Base-by-base conservation (phyloP, 1,284 basidiomycete species). In the Leccinum laetum region DNA sequence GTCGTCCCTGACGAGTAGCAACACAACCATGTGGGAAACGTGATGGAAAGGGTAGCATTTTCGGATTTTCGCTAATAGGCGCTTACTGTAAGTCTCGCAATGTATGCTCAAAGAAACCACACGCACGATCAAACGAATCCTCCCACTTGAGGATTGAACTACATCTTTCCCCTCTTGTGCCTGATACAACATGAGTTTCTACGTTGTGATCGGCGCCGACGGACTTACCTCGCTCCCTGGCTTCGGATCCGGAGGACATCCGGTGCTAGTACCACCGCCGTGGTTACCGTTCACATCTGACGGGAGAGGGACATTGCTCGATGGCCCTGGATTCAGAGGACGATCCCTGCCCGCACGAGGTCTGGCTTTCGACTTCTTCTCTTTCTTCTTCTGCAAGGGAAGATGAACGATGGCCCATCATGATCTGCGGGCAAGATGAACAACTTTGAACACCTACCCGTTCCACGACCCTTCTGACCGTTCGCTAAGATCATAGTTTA, bases 351-450 rank as follows among this genome's bases (percentile, higher is more conserved):
- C 26, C 26, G 26, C 26, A 26, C 26, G 26, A 26, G 26, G 26
- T 26, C 26, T 26, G 26, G 26, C 26, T 26, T 26, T 26, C 26
- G 26, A 26, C 26, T 26, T 26, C 26, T 26, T 1, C 1, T 26
- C 26, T 26, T 26, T 26, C 1, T 26, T 26, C 26, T 26, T 1
- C 26, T 26, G 26, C 26, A 26, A 26, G 26, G 26, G 7, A 26
- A 26, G 26, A 26, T 26, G 7, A 26, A 26, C 5, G 26, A 26
- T 26, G 26, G 26, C 26, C n/a, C n/a, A n/a, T n/a, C n/a, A n/a
- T n/a, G n/a, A 26, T 26, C 5, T 26, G 26, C 1, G 5, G 5
- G 26, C 1, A 1, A 4, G 1, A 26, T 26, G 1, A 1, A 26
- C 26, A 26, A 26, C 1, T 26, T 1, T 7, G 26, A 26, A 26